A percentile compares a stretch with the other conserved stretches of the same genome.
Evolutionary conservation across 2,329 filamentous ascomycete genomes (phyloP).

Genomic region (Verticillium albo-atrum): DNA sequence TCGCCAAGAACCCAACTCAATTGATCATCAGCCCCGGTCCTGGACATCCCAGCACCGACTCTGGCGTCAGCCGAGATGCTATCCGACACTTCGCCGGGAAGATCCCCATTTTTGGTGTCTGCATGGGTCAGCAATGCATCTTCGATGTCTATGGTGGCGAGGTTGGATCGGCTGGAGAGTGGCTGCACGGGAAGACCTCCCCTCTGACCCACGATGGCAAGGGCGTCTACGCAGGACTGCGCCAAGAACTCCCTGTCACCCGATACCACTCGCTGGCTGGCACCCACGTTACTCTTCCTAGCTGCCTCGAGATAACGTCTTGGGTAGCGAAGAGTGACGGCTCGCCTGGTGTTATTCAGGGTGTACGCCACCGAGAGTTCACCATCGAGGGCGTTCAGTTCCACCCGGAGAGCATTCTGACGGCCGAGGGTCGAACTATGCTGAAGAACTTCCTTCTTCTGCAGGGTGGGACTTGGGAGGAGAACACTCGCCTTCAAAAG

Average conservation of each 20-base stretch:
- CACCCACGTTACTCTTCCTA: conserved; percentile 79
- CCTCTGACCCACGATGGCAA: conserved; percentile 82
- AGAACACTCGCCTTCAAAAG: conserved; percentile 60
- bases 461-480: conserved; percentile 87
- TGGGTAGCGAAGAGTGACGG: conserved; percentile 78
- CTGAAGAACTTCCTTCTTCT: conserved; percentile 87
- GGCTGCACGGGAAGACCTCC: conserved; percentile 95
- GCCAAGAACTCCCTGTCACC: conserved; percentile 80
- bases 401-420: conserved; percentile 95
- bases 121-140: conserved; percentile 99
- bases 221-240: conserved; percentile 82
- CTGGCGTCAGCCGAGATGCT: conserved; percentile 87
- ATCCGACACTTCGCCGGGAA: conserved; percentile 91
- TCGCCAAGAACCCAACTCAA: conserved; percentile 82
- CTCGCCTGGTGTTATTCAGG: conserved; percentile 88
- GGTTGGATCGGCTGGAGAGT: conserved; percentile 90
- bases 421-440: conserved; percentile 82
- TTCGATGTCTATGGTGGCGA: conserved; percentile 89
- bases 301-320: conserved; percentile 83
- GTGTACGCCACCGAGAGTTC: conserved; percentile 87
- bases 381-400: conserved; percentile 96
- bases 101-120: conserved; percentile 94
- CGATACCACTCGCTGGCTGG: conserved; percentile 95
- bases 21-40: conserved; percentile 93
- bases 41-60: conserved; percentile 86